These are phyloP conservation scores for Microbotryum intermedium DNA, from an alignment of 1,284 basidiomycete species.

Conservation along the genomic window DNA sequence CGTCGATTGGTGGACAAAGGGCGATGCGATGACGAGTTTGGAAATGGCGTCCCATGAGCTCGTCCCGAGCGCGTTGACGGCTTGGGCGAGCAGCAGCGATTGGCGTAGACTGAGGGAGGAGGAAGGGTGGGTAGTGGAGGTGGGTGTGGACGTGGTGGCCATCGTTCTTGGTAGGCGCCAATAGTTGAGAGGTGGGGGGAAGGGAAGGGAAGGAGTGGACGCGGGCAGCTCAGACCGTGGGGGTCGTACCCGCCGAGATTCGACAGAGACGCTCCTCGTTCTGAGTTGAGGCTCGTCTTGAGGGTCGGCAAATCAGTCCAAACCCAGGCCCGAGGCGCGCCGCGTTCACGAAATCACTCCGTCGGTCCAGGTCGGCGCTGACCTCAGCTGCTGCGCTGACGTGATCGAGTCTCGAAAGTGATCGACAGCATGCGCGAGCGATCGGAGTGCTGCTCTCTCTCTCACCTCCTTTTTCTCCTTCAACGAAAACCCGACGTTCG, in stretches of 20 bases:
- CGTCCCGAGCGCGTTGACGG: conserved; percentile 10
- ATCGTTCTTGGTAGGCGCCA: not conserved
- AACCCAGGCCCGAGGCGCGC: too few species aligned
- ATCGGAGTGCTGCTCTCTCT: not conserved
- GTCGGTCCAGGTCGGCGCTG: too few species aligned
- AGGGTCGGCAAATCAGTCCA: too few species aligned
- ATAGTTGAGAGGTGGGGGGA: too few species aligned
- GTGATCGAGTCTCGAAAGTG: too few species aligned
- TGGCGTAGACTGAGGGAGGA: not conserved
- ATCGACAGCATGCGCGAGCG: not conserved
- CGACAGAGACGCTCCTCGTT: too few species aligned
- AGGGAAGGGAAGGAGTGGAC: not conserved
- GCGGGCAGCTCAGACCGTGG: not conserved
- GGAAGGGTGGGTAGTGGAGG: too few species aligned
- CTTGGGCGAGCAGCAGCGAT: conserved; percentile 15
- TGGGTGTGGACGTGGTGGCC: not conserved
- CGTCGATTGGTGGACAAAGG: too few species aligned
- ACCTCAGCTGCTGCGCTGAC: too few species aligned
- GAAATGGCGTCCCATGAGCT: conserved; percentile 6
- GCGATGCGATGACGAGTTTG: not conserved
- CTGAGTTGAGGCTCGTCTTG: too few species aligned
- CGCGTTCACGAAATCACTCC: too few species aligned
- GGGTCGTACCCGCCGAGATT: not conserved
- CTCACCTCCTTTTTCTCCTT: not conserved
- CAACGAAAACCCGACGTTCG: not conserved